Evolutionary conservation across 495 filamentous ascomycete genomes (phyloP).

Genomic region (Apiosordaria backusii): DNA sequence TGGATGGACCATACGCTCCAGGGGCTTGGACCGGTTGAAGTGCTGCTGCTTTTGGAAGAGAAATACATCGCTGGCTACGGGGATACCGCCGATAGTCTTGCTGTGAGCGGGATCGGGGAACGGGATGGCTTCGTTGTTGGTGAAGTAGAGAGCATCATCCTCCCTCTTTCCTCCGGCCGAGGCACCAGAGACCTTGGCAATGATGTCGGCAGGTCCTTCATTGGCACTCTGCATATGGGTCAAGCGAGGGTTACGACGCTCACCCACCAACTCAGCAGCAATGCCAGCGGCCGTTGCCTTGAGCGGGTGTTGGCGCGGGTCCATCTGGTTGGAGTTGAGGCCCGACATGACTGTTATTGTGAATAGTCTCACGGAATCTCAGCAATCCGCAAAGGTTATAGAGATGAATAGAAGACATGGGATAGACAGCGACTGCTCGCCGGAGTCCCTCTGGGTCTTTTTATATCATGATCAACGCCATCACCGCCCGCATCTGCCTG

Average conservation of each 20-base stretch:
- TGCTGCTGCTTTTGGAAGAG: constrained; percentile 38
- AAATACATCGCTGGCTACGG: constrained; percentile 54
- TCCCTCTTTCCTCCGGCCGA: constrained; percentile 42
- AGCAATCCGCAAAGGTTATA: not conserved
- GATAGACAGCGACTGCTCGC: not conserved
- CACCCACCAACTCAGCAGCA: constrained; percentile 23
- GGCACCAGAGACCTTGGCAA: constrained; percentile 51
- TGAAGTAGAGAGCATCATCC: constrained; percentile 55
- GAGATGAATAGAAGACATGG: not conserved
- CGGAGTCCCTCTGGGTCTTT: not conserved
- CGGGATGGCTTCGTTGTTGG: constrained; percentile 58
- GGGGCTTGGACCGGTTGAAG: constrained; percentile 62
- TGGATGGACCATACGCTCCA: constrained; percentile 75
- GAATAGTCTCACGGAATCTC: not conserved
- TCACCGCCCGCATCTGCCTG: not conserved
- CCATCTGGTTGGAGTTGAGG: constrained; percentile 29
- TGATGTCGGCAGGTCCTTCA: constrained; percentile 54
- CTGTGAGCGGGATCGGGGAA: constrained; percentile 56
- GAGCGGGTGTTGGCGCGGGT: constrained; percentile 31
- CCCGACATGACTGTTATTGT: not conserved
- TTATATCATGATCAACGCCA: not conserved
- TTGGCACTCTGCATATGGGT: constrained; percentile 47
- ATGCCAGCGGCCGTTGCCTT: constrained; percentile 30
- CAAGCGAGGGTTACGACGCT: constrained; percentile 27
- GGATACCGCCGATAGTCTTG: constrained; percentile 57